A percentile compares a stretch with the other conserved stretches of the same genome.
These are phyloP conservation scores for Russula earlei DNA, from an alignment of 768 basidiomycete genomes.

Conservation along the genomic window DNA sequence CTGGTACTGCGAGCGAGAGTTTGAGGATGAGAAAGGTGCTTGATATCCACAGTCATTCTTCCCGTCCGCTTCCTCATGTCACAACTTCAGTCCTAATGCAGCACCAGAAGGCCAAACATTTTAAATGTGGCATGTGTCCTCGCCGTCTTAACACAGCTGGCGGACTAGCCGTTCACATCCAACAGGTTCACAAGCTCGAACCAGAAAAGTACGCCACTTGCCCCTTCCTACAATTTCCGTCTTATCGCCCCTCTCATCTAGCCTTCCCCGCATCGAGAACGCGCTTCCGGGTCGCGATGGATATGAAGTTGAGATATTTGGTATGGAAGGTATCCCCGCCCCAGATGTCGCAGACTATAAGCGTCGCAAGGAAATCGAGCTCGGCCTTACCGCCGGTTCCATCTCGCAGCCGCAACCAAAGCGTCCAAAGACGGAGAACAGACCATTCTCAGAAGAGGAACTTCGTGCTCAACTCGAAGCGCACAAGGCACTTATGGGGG, in stretches of 20 bases:
- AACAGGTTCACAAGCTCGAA: constrained; percentile 99
- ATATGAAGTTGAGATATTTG: constrained; percentile 98
- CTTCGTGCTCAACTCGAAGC: constrained; percentile 77
- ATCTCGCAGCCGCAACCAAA: constrained; percentile 77
- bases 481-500: constrained; percentile 89
- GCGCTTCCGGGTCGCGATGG: constrained; percentile 94
- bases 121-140: constrained; percentile 95
- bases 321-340: constrained; percentile 96
- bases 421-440: constrained; percentile 72
- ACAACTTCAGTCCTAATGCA: constrained; percentile 77
- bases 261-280: constrained; percentile 87
- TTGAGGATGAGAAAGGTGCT: constrained; percentile 97
- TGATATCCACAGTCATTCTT: neutral
- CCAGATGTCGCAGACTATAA: constrained; percentile 95
- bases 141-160: constrained; percentile 94
- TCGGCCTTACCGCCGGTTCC: constrained; percentile 73
- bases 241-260: constrained; percentile 24
- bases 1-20: constrained; percentile 99
- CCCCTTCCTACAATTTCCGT: neutral
- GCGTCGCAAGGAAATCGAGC: constrained; percentile 88
- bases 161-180: constrained; percentile 94
- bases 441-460: constrained; percentile 71
- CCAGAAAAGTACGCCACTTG: constrained; percentile 50
- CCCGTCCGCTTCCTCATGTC: neutral
- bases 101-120: constrained; percentile 99